These are phyloP conservation scores for Phalaenopsis aphrodite DNA, from an alignment of 106 monocot genomes.

Conservation along the genomic window DNA sequence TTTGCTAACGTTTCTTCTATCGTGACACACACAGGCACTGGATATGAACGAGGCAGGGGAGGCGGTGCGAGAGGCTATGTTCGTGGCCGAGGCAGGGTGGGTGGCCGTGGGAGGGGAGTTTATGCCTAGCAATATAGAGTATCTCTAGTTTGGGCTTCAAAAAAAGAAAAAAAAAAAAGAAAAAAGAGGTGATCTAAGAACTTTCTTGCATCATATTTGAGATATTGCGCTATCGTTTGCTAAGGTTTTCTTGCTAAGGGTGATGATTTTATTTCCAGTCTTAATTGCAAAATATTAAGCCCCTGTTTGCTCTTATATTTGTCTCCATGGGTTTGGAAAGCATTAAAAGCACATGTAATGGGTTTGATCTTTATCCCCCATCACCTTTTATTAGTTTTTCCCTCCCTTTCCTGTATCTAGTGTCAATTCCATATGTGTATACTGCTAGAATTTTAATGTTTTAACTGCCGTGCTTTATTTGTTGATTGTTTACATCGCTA, in stretches of 20 bases:
- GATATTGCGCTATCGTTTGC: slow-evolving; percentile 2
- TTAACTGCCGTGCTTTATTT: neutral
- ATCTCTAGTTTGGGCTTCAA: neutral
- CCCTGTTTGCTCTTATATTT: neutral
- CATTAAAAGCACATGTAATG: neutral
- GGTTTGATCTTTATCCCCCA: neutral
- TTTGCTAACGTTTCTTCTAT: neutral
- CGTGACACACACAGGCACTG: slow-evolving; percentile 25
- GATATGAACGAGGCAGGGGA: slow-evolving; percentile 54
- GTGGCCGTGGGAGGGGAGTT: slow-evolving; percentile 47
- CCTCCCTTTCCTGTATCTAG: neutral
- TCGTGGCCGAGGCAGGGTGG: slow-evolving; percentile 66
- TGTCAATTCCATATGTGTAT: neutral
- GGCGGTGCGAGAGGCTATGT: slow-evolving; percentile 52
- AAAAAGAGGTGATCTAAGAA: neutral
- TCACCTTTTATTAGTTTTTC: neutral
- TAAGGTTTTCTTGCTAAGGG: neutral
- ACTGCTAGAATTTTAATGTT: neutral
- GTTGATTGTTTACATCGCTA: neutral
- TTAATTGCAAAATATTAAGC: neutral
- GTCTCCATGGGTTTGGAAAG: neutral
- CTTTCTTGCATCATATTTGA: neutral
- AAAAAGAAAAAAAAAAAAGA: neutral
- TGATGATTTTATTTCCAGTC: neutral
- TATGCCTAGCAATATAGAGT: slow-evolving; percentile 15